Evolutionary conservation across 352 stramenopile genomes (phyloP).

Genomic region (Globisporangium nagaii): DNA sequence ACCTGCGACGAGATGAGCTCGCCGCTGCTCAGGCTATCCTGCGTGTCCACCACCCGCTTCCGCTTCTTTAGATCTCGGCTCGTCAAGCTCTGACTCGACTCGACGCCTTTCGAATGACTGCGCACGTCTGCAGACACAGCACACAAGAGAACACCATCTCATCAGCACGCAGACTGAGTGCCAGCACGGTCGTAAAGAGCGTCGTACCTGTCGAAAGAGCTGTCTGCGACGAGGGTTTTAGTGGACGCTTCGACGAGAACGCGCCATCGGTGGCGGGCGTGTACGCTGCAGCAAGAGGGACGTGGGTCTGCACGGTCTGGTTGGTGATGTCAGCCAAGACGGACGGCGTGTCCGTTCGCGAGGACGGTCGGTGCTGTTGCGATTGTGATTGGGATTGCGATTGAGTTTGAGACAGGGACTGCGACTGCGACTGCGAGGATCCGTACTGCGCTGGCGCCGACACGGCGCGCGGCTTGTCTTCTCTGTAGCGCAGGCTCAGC

Average conservation of each 20-base stretch:
- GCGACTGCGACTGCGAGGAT: slow-evolving; percentile 3
- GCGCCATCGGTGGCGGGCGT: not conserved
- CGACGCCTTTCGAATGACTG: not conserved
- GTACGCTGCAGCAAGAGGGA: not conserved
- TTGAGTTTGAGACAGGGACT: not conserved
- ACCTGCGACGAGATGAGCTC: slow-evolving; percentile 6
- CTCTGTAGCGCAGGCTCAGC: not conserved
- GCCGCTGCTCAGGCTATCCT: slow-evolving; percentile 5
- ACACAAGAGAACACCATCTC: not conserved
- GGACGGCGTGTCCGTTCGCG: slow-evolving; percentile 11
- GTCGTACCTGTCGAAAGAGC: not conserved
- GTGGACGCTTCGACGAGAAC: slow-evolving; percentile 1
- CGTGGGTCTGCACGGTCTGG: slow-evolving; percentile 13
- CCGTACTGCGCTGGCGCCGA: slow-evolving; percentile 3
- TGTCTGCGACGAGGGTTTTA: slow-evolving; percentile 3
- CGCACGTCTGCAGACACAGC: not conserved
- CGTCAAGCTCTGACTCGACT: slow-evolving; percentile 3
- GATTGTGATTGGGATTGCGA: too few species aligned
- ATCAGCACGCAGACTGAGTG: too few species aligned
- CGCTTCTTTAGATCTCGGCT: slow-evolving; percentile 4
- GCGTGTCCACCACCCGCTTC: not conserved
- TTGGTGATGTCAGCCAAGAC: slow-evolving; percentile 69
- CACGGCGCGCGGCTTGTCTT: slow-evolving; percentile 11
- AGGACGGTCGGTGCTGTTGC: slow-evolving; percentile 8
- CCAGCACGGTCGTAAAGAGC: too few species aligned